Evolutionary conservation across 2,329 filamentous ascomycete species (phyloP), one percentile per base, ranked within the genome.

Genomic region (Ophiostoma sp.): DNA sequence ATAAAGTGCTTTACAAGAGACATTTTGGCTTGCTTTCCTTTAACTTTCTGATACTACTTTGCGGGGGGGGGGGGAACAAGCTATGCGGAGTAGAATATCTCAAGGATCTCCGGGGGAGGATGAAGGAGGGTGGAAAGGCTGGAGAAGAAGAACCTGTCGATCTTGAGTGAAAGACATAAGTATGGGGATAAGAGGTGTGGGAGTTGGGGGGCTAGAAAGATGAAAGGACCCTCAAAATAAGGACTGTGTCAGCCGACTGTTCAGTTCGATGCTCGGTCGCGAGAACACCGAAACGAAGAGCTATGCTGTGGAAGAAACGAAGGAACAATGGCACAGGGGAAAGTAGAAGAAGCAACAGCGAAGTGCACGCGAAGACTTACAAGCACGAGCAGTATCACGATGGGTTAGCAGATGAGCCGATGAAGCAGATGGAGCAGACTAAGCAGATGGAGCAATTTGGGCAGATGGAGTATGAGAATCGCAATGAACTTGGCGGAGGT

Each of bases 1-100:
- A 97, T 87, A 82, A 97, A 97, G 81, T 97, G 93, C 82, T 95
- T 96, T 70, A 82, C 76, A 44, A 86, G 86, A 7, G 70, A 71
- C 71, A 72, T 72, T n/a, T 42, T 62, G 58, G n/a, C 45, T 18
- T 7, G 18, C 6, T 55, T 38, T 60, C 16, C 6, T 12, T 5
- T 16, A 9, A 18, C 5, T 52, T 52, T 36, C 49, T 27, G n/a
- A 16, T 55, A n/a, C 18, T 18, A 18, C 7, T 40, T 62, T 40
- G 9, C 12, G 18, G 36, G 9, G 58, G 36, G n/a, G 45, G 45
- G 8, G 45, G 3, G 27, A 27, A 27, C 27, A 36, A 62, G 11
- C 58, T 58, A 8, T 7, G 27, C 52, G 36, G 18, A 12, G 12
- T 63, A 12, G 40, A 63, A 27, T 27, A 27, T 27, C 27, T 27